Base-by-base conservation (phyloP, 352 stramenopile species). In the Globisporangium middletonii region DNA sequence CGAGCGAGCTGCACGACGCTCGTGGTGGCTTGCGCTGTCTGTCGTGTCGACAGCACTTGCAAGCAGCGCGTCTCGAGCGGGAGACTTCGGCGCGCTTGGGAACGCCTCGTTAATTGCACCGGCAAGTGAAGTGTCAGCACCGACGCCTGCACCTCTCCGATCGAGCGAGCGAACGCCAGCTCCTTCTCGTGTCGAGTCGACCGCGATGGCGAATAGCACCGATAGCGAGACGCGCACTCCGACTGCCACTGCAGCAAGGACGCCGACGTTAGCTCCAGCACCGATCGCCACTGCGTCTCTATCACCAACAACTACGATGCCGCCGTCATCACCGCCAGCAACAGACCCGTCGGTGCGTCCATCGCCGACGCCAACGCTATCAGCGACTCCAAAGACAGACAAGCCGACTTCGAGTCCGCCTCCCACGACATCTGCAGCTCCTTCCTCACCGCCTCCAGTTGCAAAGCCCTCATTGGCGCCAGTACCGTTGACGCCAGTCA, bases 281-380 rank as follows among this genome's bases (percentile, higher is more conserved):
- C 38, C 51, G 42, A 19, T 33, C 12, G n/a, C 26, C 27, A 59
- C 54, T 18, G 6, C 15, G 38, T 15, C 37, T 11, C 54, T 45
- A 9, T n/a, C 54, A 44, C 35, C 51, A 37, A 52, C 62, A 3
- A 49, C 41, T n/a, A 44, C 56, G 9, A 3, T 53, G 3, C 5
- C 52, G 12, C 27, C 62, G 1, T 44, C 62, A 9, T 3, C 58
- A 18, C 38, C 55, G 7, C 41, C 47, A 41, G 30, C 56, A 23
- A 55, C 19, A 50, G 4, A 3, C 38, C 38, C 38, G n/a, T n/a
- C 16, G 3, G 13, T 44, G 9, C 28, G 3, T 26, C 26, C 23
- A 11, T 38, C 48, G 55, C 41, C 46, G 11, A 23, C 50, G 15
- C 1, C 58, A 54, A 53, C 47, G 8, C 19, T 55, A 55, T 15